Evolutionary conservation across 345 rosid genomes (phyloP).

Genomic region (Eutrema yunnanense): DNA sequence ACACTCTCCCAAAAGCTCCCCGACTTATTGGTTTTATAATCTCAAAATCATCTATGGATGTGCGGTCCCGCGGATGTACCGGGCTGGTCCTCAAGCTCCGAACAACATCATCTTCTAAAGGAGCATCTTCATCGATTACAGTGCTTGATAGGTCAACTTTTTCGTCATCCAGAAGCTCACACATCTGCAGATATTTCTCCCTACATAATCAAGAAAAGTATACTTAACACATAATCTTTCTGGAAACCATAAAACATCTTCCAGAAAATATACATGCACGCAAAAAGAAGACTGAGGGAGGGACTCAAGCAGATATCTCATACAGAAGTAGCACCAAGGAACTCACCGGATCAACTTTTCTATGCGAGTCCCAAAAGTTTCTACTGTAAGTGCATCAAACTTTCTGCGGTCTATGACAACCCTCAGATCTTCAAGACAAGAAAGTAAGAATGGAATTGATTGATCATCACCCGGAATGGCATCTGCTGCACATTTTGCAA

Average conservation of each 20-base stretch:
- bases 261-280: neutral
- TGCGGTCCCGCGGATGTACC: slow-evolving; percentile 84
- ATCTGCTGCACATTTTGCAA: slow-evolving; percentile 90
- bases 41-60: slow-evolving; percentile 96
- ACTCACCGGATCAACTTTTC: slow-evolving; percentile 84
- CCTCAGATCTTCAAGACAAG: slow-evolving; percentile 83
- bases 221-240: slow-evolving; percentile 3
- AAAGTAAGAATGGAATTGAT: slow-evolving; percentile 56
- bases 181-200: slow-evolving; percentile 96
- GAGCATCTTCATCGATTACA: slow-evolving; percentile 90
- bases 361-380: slow-evolving; percentile 91
- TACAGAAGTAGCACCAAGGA: slow-evolving; percentile 14
- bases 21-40: slow-evolving; percentile 99
- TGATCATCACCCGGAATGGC: slow-evolving; percentile 74
- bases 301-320: neutral
- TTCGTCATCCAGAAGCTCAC: slow-evolving; percentile 88
- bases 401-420: slow-evolving; percentile 80
- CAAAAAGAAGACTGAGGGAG: neutral
- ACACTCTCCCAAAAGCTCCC: slow-evolving; percentile 99
- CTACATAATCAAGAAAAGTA: slow-evolving; percentile 36
- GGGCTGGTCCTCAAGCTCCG: slow-evolving; percentile 98
- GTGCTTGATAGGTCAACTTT: slow-evolving; percentile 82
- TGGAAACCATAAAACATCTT: neutral
- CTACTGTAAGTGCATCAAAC: slow-evolving; percentile 92
- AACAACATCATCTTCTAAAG: slow-evolving; percentile 95